These are phyloP conservation scores for Orbilia oligospora DNA, from an alignment of 2,329 filamentous ascomycete species.

Conservation along the genomic window DNA sequence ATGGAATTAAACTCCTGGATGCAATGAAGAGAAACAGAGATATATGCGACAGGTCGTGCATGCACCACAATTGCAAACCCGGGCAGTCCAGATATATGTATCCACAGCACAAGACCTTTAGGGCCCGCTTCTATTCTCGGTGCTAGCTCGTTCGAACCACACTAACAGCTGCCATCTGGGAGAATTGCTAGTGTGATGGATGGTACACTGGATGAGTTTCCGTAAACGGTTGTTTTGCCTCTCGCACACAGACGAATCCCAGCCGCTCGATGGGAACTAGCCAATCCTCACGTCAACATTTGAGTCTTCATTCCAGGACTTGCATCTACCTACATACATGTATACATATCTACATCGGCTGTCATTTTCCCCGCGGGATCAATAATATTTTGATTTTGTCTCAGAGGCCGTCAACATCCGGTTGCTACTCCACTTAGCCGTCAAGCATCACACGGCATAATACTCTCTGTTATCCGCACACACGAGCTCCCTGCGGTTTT, in stretches of 20 bases:
- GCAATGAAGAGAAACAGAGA: constrained; percentile 34
- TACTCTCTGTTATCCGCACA: constrained; percentile 33
- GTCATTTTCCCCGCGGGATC: neutral
- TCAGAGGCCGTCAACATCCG: constrained; percentile 46
- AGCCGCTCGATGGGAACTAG: constrained; percentile 46
- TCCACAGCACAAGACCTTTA: constrained; percentile 42
- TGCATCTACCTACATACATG: constrained; percentile 38
- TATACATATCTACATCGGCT: constrained; percentile 13
- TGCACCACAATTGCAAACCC: constrained; percentile 33
- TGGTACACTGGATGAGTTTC: constrained; percentile 59
- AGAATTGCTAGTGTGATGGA: constrained; percentile 40
- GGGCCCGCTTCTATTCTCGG: constrained; percentile 53
- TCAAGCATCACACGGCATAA: constrained; percentile 56
- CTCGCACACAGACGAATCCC: constrained; percentile 46
- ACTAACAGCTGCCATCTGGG: constrained; percentile 33
- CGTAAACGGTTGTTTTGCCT: constrained; percentile 61
- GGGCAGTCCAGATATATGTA: constrained; percentile 60
- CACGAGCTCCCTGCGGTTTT: constrained; percentile 61
- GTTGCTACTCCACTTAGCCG: constrained; percentile 33
- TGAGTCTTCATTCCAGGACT: constrained; percentile 17
- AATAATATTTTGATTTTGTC: constrained; percentile 31
- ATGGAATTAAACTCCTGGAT: constrained; percentile 44
- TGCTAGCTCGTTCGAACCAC: constrained; percentile 41
- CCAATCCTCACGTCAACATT: constrained; percentile 55
- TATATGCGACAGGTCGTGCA: constrained; percentile 26